Evolutionary conservation across 345 rosid genomes (phyloP).

Genomic region (Raphanus raphanistrum): DNA sequence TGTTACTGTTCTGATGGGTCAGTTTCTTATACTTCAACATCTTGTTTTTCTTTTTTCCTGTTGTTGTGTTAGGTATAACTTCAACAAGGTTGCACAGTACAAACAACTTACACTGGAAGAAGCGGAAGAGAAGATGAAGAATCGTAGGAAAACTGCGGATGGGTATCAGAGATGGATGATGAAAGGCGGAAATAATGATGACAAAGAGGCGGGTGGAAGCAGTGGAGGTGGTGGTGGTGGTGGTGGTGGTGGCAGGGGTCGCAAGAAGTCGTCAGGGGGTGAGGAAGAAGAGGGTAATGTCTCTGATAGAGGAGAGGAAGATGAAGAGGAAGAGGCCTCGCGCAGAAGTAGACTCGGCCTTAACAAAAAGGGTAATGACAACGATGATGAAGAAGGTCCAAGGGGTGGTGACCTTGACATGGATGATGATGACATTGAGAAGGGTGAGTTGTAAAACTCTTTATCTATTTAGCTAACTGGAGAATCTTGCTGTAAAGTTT

Average conservation of each 20-base stretch:
- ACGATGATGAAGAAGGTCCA: constrained; percentile 93
- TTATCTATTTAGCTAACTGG: neutral
- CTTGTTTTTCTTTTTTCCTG: too few relatives aligned
- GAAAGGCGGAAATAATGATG: constrained; percentile 93
- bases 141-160: constrained; percentile 93
- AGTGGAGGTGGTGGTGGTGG: constrained; percentile 45
- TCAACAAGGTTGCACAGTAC: constrained; percentile 94
- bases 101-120: constrained; percentile 97
- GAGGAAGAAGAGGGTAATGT: constrained; percentile 86
- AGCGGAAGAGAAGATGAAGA: constrained; percentile 98
- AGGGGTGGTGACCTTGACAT: constrained; percentile 90
- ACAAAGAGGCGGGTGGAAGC: constrained; percentile 55
- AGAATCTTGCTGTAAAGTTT: neutral
- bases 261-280: constrained; percentile 60
- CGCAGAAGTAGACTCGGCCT: constrained; percentile 89
- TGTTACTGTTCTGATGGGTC: too few relatives aligned
- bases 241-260: constrained; percentile 67
- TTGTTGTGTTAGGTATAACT: constrained; percentile 59
- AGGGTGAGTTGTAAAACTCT: constrained; percentile 50
- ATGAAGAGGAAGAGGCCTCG: constrained; percentile 86
- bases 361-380: constrained; percentile 54
- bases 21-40: too few relatives aligned
- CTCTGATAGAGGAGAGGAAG: constrained; percentile 91
- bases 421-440: constrained; percentile 96
- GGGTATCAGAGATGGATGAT: constrained; percentile 99